phyloP scores from a whole-genome alignment of 345 rosid species.

The Sonneratia alba region DNA sequence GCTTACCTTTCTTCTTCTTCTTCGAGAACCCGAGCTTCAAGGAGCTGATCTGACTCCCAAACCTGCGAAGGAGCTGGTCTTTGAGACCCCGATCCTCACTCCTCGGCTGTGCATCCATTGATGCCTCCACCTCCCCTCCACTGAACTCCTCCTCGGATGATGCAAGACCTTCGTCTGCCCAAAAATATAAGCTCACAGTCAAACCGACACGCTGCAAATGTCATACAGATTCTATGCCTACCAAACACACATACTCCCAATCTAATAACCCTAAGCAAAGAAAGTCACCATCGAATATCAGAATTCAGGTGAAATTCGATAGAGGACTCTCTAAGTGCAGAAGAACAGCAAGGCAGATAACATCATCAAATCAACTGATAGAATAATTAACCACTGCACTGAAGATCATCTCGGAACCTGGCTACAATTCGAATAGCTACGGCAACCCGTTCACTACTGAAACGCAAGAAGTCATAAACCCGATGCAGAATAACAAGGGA shows the following conservation, averaged over 20 bases:
- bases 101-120: constrained; percentile 2
- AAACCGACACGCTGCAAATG: not conserved
- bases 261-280: too few species aligned
- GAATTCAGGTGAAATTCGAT: too few species aligned
- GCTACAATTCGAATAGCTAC: too few species aligned
- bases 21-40: constrained; percentile 19
- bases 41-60: constrained; percentile 13
- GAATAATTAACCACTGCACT: too few species aligned
- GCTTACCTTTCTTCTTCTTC: constrained; percentile 23
- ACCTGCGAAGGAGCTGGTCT: constrained; percentile 15
- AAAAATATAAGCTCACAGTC: not conserved
- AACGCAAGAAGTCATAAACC: too few species aligned
- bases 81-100: constrained; percentile 10
- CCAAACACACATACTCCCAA: not conserved
- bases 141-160: constrained; percentile 18
- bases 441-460: too few species aligned
- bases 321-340: too few species aligned
- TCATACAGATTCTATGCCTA: not conserved
- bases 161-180: constrained; percentile 14
- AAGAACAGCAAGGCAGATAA: too few species aligned
- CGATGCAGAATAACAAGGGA: too few species aligned
- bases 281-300: too few species aligned
- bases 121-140: constrained; percentile 14
- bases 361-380: too few species aligned
- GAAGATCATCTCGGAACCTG: too few species aligned